phyloP scores from a whole-genome alignment of 768 basidiomycete genomes.

The Pisolithus sp. region DNA sequence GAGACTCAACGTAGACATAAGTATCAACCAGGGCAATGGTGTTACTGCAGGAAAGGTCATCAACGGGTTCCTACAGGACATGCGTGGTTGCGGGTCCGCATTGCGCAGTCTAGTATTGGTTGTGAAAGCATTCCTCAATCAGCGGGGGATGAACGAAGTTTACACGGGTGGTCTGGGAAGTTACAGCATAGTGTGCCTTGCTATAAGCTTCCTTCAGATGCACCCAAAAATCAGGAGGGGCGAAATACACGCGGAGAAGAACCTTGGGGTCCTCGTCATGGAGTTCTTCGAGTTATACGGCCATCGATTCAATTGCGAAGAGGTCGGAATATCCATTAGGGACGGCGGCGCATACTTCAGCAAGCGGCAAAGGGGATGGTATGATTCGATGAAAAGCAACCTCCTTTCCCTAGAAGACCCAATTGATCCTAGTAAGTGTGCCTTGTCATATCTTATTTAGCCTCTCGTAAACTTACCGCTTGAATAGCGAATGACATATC shows the following conservation, averaged over 20 bases:
- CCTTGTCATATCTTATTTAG: neutral
- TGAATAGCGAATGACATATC: constrained; percentile 86
- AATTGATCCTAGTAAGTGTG: constrained; percentile 71
- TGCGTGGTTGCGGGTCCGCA: constrained; percentile 53
- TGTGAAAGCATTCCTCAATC: constrained; percentile 84
- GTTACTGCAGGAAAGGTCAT: constrained; percentile 73
- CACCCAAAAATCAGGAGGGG: constrained; percentile 89
- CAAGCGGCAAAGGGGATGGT: constrained; percentile 81
- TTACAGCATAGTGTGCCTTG: constrained; percentile 90
- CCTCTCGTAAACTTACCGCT: neutral
- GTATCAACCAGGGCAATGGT: constrained; percentile 86
- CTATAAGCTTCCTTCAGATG: constrained; percentile 92
- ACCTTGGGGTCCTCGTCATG: constrained; percentile 89
- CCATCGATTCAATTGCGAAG: constrained; percentile 82
- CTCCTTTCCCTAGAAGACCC: constrained; percentile 91
- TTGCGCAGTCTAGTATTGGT: constrained; percentile 81
- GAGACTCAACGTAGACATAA: constrained; percentile 86
- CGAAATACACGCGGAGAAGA: constrained; percentile 81
- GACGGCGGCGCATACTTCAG: constrained; percentile 86
- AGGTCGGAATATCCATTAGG: constrained; percentile 82
- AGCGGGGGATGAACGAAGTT: constrained; percentile 96
- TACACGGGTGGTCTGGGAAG: constrained; percentile 92
- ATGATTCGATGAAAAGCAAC: constrained; percentile 45
- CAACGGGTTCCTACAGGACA: constrained; percentile 67
- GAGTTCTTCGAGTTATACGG: constrained; percentile 99